A percentile compares a stretch with the other conserved stretches of the same genome.
Conservation (phyloP, 495 filamentous ascomycete genomes). For the Mycothermus thermophilus region DNA sequence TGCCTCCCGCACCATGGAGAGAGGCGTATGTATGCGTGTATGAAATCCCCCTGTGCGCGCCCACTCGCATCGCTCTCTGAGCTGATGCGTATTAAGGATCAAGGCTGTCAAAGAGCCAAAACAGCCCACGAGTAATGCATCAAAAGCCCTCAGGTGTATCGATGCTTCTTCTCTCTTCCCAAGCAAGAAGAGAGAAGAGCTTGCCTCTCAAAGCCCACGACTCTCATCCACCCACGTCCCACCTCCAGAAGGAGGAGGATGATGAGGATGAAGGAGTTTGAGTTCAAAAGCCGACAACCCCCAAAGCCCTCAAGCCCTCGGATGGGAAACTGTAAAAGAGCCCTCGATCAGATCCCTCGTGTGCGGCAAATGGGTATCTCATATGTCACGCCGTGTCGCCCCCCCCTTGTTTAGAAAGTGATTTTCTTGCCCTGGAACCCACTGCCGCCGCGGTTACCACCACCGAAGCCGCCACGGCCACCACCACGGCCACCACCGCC, state of each 20-base stretch:
- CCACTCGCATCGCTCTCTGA: conserved; percentile 9
- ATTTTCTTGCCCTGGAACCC: conserved; percentile 82
- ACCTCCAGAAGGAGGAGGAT: background rate
- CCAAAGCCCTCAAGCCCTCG: conserved; percentile 28
- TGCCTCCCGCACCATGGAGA: background rate
- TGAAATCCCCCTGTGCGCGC: conserved; percentile 2
- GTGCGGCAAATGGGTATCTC: conserved; percentile 21
- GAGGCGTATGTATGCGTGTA: background rate
- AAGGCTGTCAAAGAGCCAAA: conserved; percentile 30
- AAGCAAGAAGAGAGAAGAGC: no score
- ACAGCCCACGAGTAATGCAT: conserved; percentile 34
- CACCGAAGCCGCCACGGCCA: conserved; percentile 19
- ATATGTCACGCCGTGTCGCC: background rate
- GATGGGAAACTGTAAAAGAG: conserved; percentile 21
- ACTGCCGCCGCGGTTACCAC: conserved; percentile 34
- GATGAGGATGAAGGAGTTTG: conserved; percentile 12
- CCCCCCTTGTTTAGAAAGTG: conserved; percentile 50
- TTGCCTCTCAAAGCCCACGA: conserved; percentile 37
- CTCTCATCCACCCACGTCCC: conserved; percentile 9
- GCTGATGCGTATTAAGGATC: conserved; percentile 15
- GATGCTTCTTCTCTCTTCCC: conserved; percentile 24
- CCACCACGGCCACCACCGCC: conserved; percentile 33
- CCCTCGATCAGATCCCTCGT: conserved; percentile 26
- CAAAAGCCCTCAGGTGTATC: conserved; percentile 36
- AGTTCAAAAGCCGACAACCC: conserved; percentile 38